phyloP scores from a whole-genome alignment of 768 basidiomycete genomes.

The Boletus speciosus region DNA sequence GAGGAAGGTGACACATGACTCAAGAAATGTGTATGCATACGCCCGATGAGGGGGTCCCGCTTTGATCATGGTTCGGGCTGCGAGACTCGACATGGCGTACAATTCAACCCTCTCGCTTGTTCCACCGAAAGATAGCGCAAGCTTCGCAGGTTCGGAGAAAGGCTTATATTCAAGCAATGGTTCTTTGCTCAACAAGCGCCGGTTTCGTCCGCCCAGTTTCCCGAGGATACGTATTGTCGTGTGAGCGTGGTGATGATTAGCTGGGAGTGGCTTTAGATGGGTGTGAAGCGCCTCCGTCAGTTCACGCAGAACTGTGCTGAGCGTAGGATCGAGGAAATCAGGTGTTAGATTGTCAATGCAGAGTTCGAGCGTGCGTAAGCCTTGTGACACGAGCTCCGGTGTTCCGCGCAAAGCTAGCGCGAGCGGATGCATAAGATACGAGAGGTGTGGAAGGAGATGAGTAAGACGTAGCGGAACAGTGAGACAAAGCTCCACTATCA shows the following conservation, averaged over 20 bases:
- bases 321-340: constrained; percentile 95
- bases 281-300: constrained; percentile 93
- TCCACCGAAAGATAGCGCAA: constrained; percentile 73
- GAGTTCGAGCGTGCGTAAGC: constrained; percentile 92
- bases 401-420: constrained; percentile 85
- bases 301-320: constrained; percentile 88
- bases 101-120: constrained; percentile 62
- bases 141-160: constrained; percentile 65
- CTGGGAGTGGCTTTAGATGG: constrained; percentile 86
- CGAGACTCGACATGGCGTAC: constrained; percentile 60
- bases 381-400: constrained; percentile 90
- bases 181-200: constrained; percentile 79
- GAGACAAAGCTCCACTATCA: constrained; percentile 95
- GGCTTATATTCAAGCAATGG: constrained; percentile 69
- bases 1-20: constrained; percentile 65
- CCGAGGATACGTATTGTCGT: constrained; percentile 95
- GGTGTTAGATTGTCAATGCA: constrained; percentile 98
- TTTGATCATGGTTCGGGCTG: constrained; percentile 58
- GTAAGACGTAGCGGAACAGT: constrained; percentile 95
- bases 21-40: constrained; percentile 66
- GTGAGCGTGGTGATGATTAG: constrained; percentile 85
- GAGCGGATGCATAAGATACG: constrained; percentile 94
- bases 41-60: constrained; percentile 39
- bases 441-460: constrained; percentile 91
- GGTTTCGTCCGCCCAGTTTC: constrained; percentile 92